Base-by-base conservation (phyloP, 1,284 basidiomycete genomes). In the Amylostereum areolatum region DNA sequence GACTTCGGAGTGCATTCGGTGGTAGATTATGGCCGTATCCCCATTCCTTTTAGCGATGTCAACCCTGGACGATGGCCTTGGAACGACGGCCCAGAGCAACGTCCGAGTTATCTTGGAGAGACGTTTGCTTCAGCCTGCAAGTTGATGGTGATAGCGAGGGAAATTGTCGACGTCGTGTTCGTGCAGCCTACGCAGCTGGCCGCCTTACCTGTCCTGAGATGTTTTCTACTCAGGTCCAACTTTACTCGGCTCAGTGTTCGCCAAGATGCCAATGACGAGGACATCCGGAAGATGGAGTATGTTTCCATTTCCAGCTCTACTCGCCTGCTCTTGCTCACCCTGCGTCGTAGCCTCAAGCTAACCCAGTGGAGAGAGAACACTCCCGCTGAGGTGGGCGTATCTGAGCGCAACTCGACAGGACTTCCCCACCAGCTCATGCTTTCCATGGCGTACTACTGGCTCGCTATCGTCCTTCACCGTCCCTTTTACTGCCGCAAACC, bases 401-500 rank as follows among this genome's bases (percentile, higher is more conserved):
- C 75, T 3, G 62, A 73, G 28, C 71, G 75, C 18, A 75, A 72
- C 25, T 69, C 73, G 8, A 65, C 68, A 5, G 73, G 79, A 2
- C 72, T 79, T 0, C 82, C 83, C 0, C 81, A 85, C 49, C 71
- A 79, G 31, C 63, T 86, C 3, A 83, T 80, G 72, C 66, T 84
- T 50, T 81, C 85, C 56, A 64, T 83, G 30, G 71, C 74, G 1
- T 81, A 81, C 59, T 77, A 79, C 66, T 85, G 81, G 81, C 66
- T 80, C 5, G 71, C 77, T 46, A 80, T 86, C 33, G 69, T 86
- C 7, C 73, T 87, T 0, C 81, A 84, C 53, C 72, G 82, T 0
- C 82, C 83, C 0, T 84, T 82, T 66, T 85, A 80, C 59, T 71
- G 78, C 30, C 72, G 75, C 3, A 68, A 69, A 1, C 72, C 73